Base-by-base conservation (phyloP, 495 filamentous ascomycete genomes). In the Neurospora sp. region DNA sequence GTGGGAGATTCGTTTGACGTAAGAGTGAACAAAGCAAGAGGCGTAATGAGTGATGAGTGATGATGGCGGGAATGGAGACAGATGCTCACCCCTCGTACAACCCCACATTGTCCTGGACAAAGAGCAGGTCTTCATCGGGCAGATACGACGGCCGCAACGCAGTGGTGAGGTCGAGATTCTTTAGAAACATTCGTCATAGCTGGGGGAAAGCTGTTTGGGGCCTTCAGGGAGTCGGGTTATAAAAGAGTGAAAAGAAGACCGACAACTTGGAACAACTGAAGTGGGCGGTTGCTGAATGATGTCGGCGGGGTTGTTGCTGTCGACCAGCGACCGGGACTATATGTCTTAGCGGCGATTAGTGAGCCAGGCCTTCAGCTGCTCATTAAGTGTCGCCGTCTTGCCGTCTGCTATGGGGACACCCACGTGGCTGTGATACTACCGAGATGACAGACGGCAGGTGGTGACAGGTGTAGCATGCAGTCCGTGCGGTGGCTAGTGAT, bases 21-120 rank as follows among this genome's bases (percentile, higher is more conserved):
- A 71, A 22, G 31, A 59, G 27, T 9, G 18, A 44, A 69, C 39
- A 40, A 68, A 44, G 41, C 41, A 44, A 42, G 20, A 61, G 47
- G 22, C 8, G 8, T 12, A 8, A 22, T 22, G 45, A 53, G 1
- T 22, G n/a, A 22, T 22, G 45, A 53, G 1, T 20, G 45, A 53
- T 53, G 45, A 53, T 20, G 20, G 1, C 27, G 31, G 12, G 27
- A 65, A 65, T 4, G 38, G 16, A 35, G 39, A 72, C 53, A 8
- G 12, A 61, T 61, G 53, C 90, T 83, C 85, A 98, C 94, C 96
- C 96, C 86, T 98, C 93, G 83, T 99, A 99, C 74, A 99, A 85
- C 76, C 96, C 96, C 78, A 98, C 96, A 81, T 92, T 92, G 87
- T 98, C 93, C 83, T 97, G 94, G 73, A 99, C 94, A 84, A 98